phyloP scores from a whole-genome alignment of 2,329 filamentous ascomycete genomes.

The Xylariaceae sp. region DNA sequence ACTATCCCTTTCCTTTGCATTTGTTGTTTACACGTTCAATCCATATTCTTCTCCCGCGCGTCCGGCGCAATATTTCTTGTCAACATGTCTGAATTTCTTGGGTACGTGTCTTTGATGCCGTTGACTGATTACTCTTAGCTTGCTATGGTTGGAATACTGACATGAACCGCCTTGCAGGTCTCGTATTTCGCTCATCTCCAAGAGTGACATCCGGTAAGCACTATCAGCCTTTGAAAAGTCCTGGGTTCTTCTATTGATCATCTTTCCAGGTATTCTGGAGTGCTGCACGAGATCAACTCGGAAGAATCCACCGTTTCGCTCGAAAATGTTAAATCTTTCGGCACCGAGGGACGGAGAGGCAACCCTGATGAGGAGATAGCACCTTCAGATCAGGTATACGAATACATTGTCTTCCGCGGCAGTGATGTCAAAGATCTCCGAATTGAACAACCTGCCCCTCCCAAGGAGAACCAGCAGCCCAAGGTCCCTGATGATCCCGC shows the following conservation, averaged over 20 bases:
- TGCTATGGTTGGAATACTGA: conserved; percentile 20
- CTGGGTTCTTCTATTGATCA: conserved; percentile 27
- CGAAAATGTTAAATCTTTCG: conserved; percentile 92
- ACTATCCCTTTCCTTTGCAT: conserved; percentile 9
- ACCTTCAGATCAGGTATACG: conserved; percentile 86
- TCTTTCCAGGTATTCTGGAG: conserved; percentile 81
- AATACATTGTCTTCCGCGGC: conserved; percentile 97
- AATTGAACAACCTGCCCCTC: conserved; percentile 80
- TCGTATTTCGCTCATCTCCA: conserved; percentile 94
- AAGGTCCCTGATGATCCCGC: conserved; percentile 92
- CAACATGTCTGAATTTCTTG: conserved; percentile 63
- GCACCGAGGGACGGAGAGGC: conserved; percentile 86
- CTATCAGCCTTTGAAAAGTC: conserved; percentile 11
- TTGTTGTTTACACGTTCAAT: conserved; percentile 14
- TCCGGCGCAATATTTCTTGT: conserved; percentile 25
- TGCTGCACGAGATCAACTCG: conserved; percentile 96
- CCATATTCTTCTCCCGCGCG: conserved; percentile 21
- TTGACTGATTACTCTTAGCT: neutral
- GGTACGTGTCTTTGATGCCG: conserved; percentile 44
- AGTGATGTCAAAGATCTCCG: conserved; percentile 98
- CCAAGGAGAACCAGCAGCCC: conserved; percentile 74
- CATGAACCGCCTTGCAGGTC: conserved; percentile 57
- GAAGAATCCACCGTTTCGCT: conserved; percentile 95
- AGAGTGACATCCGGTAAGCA: conserved; percentile 91
- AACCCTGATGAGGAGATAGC: conserved; percentile 80